phyloP scores from a whole-genome alignment of 1,284 basidiomycete genomes.

The Rhodotorula sp. region DNA sequence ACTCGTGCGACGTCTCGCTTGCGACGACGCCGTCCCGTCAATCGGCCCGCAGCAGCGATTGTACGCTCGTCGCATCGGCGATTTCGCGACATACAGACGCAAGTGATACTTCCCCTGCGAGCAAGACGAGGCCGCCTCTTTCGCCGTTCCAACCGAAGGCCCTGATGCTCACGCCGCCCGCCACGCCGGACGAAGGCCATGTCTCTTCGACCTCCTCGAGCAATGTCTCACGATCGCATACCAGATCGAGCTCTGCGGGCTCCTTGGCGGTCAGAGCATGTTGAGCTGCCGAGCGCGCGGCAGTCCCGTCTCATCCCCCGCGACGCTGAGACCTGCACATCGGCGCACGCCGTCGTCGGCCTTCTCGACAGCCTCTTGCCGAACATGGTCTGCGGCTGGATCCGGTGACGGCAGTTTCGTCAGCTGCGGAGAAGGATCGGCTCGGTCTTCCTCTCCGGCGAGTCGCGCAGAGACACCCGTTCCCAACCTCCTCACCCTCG shows the following conservation, averaged over 20 bases:
- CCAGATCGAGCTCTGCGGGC: too few relatives aligned
- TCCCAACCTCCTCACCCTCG: too few relatives aligned
- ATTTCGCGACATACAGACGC: neutral
- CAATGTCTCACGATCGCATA: too few relatives aligned
- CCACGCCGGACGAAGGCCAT: slow-evolving; percentile 8
- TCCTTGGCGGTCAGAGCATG: neutral
- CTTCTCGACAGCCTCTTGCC: neutral
- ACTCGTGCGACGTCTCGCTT: neutral
- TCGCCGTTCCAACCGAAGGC: slow-evolving; percentile 22
- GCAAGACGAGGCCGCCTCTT: neutral
- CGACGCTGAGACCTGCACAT: slow-evolving; percentile 1
- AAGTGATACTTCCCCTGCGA: too few relatives aligned
- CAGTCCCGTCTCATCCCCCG: neutral
- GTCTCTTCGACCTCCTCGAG: too few relatives aligned
- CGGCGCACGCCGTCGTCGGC: neutral
- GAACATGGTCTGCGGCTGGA: too few relatives aligned
- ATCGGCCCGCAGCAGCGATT: neutral
- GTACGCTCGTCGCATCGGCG: neutral
- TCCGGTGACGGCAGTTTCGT: too few relatives aligned
- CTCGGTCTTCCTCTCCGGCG: neutral
- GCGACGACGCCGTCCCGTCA: neutral
- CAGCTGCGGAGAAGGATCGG: too few relatives aligned
- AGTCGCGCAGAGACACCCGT: neutral
- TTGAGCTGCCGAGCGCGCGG: neutral
- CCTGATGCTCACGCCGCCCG: slow-evolving; percentile 28